These are phyloP conservation scores for Suhomyces canberraensis DNA, from an alignment of 805 yeast species.

Conservation along the genomic window DNA sequence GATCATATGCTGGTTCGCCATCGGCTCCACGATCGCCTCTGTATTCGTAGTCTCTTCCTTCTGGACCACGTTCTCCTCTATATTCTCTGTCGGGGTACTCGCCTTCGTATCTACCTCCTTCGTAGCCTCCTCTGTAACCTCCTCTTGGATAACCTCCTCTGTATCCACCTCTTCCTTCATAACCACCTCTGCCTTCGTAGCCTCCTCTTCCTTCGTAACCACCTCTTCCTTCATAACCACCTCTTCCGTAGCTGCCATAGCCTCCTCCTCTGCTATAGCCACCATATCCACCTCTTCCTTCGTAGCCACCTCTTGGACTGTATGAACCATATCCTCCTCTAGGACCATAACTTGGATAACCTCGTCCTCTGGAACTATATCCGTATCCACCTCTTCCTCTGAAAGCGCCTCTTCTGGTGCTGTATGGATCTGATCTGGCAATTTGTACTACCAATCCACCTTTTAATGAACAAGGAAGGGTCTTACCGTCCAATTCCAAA, in stretches of 20 bases:
- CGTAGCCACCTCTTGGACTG: slow-evolving; percentile 12
- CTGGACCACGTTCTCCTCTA: slow-evolving; percentile 3
- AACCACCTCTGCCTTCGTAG: slow-evolving; percentile 17
- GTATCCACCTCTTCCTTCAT: slow-evolving; percentile 16
- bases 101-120: not conserved
- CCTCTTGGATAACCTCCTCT: slow-evolving; percentile 18
- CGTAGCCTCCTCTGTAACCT: slow-evolving; percentile 14
- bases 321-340: slow-evolving; percentile 20
- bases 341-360: slow-evolving; percentile 19
- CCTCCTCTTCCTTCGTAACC: slow-evolving; percentile 11
- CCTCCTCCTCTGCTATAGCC: slow-evolving; percentile 21
- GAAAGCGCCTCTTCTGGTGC: slow-evolving; percentile 31
- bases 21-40: slow-evolving; percentile 14
- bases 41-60: slow-evolving; percentile 13
- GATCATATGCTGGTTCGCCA: slow-evolving; percentile 18
- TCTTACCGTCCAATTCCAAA: slow-evolving; percentile 44
- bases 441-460: slow-evolving; percentile 49
- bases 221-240: slow-evolving; percentile 13
- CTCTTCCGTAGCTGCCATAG: slow-evolving; percentile 12
- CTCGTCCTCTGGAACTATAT: slow-evolving; percentile 14
- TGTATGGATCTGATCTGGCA: slow-evolving; percentile 54
- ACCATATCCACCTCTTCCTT: slow-evolving; percentile 13
- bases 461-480: slow-evolving; percentile 38
- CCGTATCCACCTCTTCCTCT: slow-evolving; percentile 24
- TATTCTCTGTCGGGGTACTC: slow-evolving; percentile 4